phyloP scores from a whole-genome alignment of 768 basidiomycete species.

The Agaricus bisporus region DNA sequence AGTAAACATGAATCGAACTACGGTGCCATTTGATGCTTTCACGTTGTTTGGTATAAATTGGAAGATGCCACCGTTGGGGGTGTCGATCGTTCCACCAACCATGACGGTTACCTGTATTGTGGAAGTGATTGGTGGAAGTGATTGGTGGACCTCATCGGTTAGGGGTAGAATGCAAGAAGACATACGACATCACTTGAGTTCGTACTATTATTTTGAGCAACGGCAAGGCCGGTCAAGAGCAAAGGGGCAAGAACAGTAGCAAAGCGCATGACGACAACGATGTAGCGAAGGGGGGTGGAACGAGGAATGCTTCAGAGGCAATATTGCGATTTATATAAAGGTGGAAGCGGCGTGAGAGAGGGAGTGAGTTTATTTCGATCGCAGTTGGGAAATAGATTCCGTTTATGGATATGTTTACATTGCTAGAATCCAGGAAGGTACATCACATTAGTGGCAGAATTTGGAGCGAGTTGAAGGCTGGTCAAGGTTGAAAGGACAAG shows the following conservation, averaged over 20 bases:
- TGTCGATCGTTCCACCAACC: conserved; percentile 28
- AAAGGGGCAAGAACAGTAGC: conserved; percentile 1
- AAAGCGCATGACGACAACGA: neutral
- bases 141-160: too few relatives aligned
- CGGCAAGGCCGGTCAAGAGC: conserved; percentile 2
- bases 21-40: conserved; percentile 36
- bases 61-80: conserved; percentile 29
- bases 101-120: conserved; percentile 20
- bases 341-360: too few relatives aligned
- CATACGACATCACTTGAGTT: conserved; percentile 1
- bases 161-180: neutral
- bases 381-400: too few relatives aligned
- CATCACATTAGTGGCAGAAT: too few relatives aligned
- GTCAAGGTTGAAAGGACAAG: too few relatives aligned
- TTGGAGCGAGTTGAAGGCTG: too few relatives aligned
- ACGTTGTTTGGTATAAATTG: conserved; percentile 39
- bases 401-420: too few relatives aligned
- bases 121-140: too few relatives aligned
- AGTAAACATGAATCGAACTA: conserved; percentile 44
- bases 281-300: neutral
- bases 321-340: too few relatives aligned
- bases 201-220: conserved; percentile 5
- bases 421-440: too few relatives aligned
- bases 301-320: too few relatives aligned
- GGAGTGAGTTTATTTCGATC: too few relatives aligned